phyloP scores from a whole-genome alignment of 495 filamentous ascomycete species.

The Opeltia flavorubescens region DNA sequence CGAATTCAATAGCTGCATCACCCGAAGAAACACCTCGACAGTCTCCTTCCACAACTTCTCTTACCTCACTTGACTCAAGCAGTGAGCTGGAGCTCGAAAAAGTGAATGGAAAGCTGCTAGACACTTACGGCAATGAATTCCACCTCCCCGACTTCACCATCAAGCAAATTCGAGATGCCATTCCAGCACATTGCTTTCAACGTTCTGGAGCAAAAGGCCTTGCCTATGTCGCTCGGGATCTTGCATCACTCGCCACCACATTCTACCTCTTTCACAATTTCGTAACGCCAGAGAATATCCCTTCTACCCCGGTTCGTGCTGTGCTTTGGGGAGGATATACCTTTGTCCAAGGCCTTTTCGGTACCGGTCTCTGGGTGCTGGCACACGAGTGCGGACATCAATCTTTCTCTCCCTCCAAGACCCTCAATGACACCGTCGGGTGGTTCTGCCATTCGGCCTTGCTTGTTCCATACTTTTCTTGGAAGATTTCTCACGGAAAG shows the following conservation, averaged over 20 bases:
- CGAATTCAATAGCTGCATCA: slow-evolving; percentile 49
- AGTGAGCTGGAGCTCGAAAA: slow-evolving; percentile 15
- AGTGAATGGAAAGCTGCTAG: slow-evolving; percentile 30
- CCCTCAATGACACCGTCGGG: slow-evolving; percentile 72
- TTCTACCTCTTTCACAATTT: slow-evolving; percentile 53
- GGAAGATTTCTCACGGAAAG: slow-evolving; percentile 87
- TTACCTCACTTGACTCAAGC: slow-evolving; percentile 72
- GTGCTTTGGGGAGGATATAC: slow-evolving; percentile 48
- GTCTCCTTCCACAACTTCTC: slow-evolving; percentile 76
- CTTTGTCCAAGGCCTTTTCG: slow-evolving; percentile 49
- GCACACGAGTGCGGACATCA: slow-evolving; percentile 64
- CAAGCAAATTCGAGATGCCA: slow-evolving; percentile 53
- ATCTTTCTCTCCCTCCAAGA: slow-evolving; percentile 69
- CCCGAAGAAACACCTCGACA: slow-evolving; percentile 55
- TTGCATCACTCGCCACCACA: slow-evolving; percentile 37
- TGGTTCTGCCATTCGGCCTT: slow-evolving; percentile 73
- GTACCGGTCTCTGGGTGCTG: slow-evolving; percentile 56
- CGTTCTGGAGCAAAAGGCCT: slow-evolving; percentile 46
- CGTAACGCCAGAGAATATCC: slow-evolving; percentile 49
- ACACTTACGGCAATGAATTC: slow-evolving; percentile 57
- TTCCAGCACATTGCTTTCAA: slow-evolving; percentile 50
- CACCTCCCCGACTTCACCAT: slow-evolving; percentile 57
- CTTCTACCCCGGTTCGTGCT: slow-evolving; percentile 32
- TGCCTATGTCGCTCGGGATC: slow-evolving; percentile 48
- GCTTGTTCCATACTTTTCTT: slow-evolving; percentile 80